phyloP scores from a whole-genome alignment of 176 grass and related monocot genomes.

The Eleusine indica region DNA sequence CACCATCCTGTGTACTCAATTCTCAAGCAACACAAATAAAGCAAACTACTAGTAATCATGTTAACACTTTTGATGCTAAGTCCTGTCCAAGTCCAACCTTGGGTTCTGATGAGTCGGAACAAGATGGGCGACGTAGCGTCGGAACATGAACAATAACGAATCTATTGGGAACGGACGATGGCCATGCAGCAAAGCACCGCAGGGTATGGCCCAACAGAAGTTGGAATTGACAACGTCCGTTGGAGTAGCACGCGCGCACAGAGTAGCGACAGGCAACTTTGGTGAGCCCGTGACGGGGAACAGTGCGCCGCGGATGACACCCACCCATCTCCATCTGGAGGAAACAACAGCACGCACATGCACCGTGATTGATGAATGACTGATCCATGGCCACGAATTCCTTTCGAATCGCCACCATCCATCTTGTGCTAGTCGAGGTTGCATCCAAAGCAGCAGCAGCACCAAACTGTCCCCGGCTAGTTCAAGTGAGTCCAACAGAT shows the following conservation, averaged over 20 bases:
- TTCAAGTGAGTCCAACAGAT: background rate
- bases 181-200: background rate
- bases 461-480: background rate
- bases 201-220: background rate
- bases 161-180: constrained; percentile 6
- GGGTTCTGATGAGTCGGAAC: background rate
- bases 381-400: background rate
- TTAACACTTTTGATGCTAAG: background rate
- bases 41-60: background rate
- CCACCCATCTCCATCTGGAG: background rate
- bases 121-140: background rate
- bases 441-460: constrained; percentile 13
- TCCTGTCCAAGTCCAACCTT: background rate
- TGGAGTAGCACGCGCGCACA: too few species aligned
- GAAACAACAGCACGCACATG: background rate
- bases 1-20: background rate
- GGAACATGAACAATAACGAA: background rate
- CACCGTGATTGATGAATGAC: background rate
- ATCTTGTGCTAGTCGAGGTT: background rate
- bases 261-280: background rate
- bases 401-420: background rate
- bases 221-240: constrained; percentile 11
- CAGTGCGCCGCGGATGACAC: background rate
- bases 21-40: background rate
- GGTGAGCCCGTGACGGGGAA: constrained; percentile 24